Percentiles rank a stretch among this genome's conserved stretches.
Evolutionary conservation across 2,329 filamentous ascomycete species (phyloP).

Genomic region (Beauveria sp.): DNA sequence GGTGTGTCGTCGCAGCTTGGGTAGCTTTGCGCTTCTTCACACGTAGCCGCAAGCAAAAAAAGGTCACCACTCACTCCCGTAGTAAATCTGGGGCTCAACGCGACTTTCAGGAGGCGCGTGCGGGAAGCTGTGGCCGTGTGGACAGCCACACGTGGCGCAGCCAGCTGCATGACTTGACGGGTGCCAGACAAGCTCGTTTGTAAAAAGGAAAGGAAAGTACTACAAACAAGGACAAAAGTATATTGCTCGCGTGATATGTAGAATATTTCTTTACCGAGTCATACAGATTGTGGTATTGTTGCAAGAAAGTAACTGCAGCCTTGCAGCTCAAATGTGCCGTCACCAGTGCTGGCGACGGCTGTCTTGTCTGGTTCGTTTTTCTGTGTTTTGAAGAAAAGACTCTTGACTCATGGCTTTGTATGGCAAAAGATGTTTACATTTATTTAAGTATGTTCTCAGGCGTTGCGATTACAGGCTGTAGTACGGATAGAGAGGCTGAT

Average conservation of each 20-base stretch:
- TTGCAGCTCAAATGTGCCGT: background rate
- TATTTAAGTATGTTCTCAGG: background rate
- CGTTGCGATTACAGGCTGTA: background rate
- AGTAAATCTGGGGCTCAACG: constrained; percentile 6
- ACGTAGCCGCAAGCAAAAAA: constrained; percentile 9
- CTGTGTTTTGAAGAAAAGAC: background rate
- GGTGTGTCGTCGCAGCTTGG: background rate
- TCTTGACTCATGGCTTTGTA: background rate
- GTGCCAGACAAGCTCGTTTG: too few species aligned
- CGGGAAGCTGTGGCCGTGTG: constrained; percentile 7
- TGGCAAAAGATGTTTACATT: background rate
- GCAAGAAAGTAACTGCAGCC: background rate
- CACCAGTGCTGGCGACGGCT: background rate
- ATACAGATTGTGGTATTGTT: too few species aligned
- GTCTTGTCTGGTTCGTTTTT: too few species aligned
- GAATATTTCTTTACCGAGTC: too few species aligned
- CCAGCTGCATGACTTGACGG: background rate
- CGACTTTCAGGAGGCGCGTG: constrained; percentile 13
- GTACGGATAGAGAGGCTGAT: background rate
- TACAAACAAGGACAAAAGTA: too few species aligned
- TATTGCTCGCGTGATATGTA: too few species aligned
- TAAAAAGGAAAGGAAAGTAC: background rate
- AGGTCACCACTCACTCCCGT: background rate
- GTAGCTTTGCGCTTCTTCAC: constrained; percentile 7
- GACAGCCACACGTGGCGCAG: background rate